These are phyloP conservation scores for Argentina anserina DNA, from an alignment of 306 rosid species.

Conservation along the genomic window DNA sequence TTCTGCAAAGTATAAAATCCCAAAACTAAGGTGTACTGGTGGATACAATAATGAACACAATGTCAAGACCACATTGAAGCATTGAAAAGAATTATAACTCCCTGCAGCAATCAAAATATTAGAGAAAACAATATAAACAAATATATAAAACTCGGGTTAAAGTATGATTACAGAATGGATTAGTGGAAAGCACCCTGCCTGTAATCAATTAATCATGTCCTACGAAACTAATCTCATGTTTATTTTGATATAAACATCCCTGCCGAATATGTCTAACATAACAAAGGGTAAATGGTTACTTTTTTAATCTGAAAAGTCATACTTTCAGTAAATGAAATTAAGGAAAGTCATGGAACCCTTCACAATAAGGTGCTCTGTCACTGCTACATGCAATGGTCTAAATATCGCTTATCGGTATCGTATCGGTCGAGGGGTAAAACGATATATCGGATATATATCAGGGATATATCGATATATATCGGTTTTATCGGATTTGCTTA, in stretches of 20 bases:
- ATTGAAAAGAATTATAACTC: neutral
- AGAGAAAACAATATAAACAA: neutral
- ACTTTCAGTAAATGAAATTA: neutral
- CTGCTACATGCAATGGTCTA: too few relatives aligned
- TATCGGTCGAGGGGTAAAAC: too few relatives aligned
- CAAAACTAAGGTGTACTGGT: conserved; percentile 14
- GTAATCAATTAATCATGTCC: neutral
- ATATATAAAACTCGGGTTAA: neutral
- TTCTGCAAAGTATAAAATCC: conserved; percentile 37
- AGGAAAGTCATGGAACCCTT: neutral
- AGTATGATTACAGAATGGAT: neutral
- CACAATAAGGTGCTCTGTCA: neutral
- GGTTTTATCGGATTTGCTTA: too few relatives aligned
- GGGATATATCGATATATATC: too few relatives aligned
- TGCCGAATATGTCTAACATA: neutral
- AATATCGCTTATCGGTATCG: too few relatives aligned
- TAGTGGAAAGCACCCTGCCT: neutral
- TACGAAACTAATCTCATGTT: neutral
- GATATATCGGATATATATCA: too few relatives aligned
- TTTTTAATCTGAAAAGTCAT: neutral
- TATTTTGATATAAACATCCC: neutral
- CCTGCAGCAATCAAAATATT: neutral
- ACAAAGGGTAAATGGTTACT: neutral
- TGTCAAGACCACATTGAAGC: neutral
- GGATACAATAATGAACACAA: conserved; percentile 1